phyloP scores from a whole-genome alignment of 306 rosid species.

The Prunus campanulata region DNA sequence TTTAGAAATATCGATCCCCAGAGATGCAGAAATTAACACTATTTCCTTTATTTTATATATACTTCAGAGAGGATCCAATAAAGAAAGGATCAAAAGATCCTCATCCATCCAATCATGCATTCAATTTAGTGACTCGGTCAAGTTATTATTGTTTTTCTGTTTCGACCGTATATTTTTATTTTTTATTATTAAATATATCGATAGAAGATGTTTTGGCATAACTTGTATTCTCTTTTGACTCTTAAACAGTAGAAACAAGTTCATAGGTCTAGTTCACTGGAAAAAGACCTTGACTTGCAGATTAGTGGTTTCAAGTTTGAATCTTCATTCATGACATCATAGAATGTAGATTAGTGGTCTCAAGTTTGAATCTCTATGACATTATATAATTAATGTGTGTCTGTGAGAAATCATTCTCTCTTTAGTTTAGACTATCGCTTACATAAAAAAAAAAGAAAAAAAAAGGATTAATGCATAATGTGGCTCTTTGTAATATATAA shows the following conservation, averaged over 20 bases:
- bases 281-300: rapidly evolving
- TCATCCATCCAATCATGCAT: not conserved
- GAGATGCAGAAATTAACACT: not conserved
- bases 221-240: not conserved
- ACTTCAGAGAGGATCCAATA: not conserved
- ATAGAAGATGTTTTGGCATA: not conserved
- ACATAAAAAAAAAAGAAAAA: too few relatives aligned
- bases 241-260: too few relatives aligned
- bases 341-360: too few relatives aligned
- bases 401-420: too few relatives aligned
- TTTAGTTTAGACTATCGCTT: too few relatives aligned
- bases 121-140: not conserved
- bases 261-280: rapidly evolving
- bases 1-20: not conserved
- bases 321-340: too few relatives aligned
- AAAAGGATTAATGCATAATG: not conserved
- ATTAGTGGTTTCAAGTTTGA: rapidly evolving
- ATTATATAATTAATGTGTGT: too few relatives aligned
- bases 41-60: not conserved
- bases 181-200: not conserved
- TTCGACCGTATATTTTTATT: not conserved
- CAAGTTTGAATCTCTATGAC: too few relatives aligned
- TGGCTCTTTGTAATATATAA: not conserved
- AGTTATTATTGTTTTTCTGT: not conserved
- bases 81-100: not conserved